Percentiles rank a stretch among this genome's conserved stretches.
Conservation (phyloP, 352 stramenopile species). For the Pythium insidiosum region DNA sequence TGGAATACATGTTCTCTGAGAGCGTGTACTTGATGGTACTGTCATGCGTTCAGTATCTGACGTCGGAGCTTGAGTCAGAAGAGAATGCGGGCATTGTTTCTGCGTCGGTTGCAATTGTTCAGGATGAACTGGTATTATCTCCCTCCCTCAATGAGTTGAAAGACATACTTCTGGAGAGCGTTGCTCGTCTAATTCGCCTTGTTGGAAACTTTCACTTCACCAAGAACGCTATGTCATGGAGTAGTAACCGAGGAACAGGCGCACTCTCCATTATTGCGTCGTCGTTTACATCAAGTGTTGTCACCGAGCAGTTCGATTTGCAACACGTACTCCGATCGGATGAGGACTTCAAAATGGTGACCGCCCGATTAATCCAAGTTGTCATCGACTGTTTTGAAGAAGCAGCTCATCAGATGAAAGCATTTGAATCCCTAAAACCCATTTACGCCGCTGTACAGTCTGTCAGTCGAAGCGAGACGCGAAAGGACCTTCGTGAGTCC, state of each 20-base stretch:
- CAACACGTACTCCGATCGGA: constrained; percentile 38
- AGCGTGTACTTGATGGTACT: constrained; percentile 65
- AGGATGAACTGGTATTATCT: constrained; percentile 28
- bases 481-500: constrained; percentile 8
- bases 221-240: constrained; percentile 51
- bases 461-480: constrained; percentile 8
- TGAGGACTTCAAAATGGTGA: constrained; percentile 27
- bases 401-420: constrained; percentile 41
- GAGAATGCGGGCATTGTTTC: constrained; percentile 34
- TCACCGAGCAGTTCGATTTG: constrained; percentile 29
- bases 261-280: constrained; percentile 22
- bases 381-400: constrained; percentile 38
- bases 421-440: constrained; percentile 40
- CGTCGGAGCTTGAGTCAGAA: constrained; percentile 24
- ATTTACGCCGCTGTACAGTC: constrained; percentile 45
- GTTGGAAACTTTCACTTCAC: constrained; percentile 56
- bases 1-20: constrained; percentile 67
- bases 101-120: constrained; percentile 35
- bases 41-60: constrained; percentile 23
- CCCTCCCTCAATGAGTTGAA: constrained; percentile 42
- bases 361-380: constrained; percentile 19
- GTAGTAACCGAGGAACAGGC: constrained; percentile 33
- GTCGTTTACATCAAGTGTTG: constrained; percentile 19
- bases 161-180: constrained; percentile 35
- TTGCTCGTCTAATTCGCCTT: constrained; percentile 44